A percentile compares a stretch with the other conserved stretches of the same genome.
Conservation (phyloP, 2,329 filamentous ascomycete genomes). For the Fusarium verrucosum region DNA sequence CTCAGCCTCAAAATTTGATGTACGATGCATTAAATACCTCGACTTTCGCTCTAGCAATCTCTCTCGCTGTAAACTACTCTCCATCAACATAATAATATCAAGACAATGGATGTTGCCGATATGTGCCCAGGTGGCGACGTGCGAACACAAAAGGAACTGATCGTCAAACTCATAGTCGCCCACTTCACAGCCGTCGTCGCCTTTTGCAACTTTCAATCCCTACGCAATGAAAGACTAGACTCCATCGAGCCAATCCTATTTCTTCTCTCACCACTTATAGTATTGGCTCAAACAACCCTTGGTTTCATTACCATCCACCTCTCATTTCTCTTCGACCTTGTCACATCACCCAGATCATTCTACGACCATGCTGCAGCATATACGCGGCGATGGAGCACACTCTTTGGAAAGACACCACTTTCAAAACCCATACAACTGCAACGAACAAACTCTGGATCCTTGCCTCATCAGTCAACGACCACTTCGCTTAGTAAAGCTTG, state of each 20-base stretch:
- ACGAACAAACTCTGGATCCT: accelerated
- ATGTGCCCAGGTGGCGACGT: neutral
- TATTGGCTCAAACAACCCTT: neutral
- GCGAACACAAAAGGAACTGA: constrained; percentile 1
- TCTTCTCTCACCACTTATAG: constrained; percentile 3
- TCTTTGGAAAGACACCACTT: neutral
- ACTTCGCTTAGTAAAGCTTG: neutral
- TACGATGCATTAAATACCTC: neutral
- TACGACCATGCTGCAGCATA: neutral
- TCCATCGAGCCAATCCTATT: constrained; percentile 20
- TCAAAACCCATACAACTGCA: accelerated
- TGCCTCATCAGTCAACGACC: neutral
- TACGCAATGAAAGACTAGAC: constrained; percentile 15
- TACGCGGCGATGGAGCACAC: neutral
- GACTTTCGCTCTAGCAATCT: no score
- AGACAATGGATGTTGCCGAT: neutral
- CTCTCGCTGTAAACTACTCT: no score
- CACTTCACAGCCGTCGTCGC: constrained; percentile 13
- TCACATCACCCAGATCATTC: neutral
- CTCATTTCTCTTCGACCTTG: neutral
- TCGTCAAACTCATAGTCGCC: constrained; percentile 19
- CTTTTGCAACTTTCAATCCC: constrained; percentile 16
- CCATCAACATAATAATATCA: no score
- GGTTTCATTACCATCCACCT: neutral
- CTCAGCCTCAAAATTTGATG: neutral